phyloP scores from a whole-genome alignment of 164 flowering plant genomes.

The Annona squamosa region DNA sequence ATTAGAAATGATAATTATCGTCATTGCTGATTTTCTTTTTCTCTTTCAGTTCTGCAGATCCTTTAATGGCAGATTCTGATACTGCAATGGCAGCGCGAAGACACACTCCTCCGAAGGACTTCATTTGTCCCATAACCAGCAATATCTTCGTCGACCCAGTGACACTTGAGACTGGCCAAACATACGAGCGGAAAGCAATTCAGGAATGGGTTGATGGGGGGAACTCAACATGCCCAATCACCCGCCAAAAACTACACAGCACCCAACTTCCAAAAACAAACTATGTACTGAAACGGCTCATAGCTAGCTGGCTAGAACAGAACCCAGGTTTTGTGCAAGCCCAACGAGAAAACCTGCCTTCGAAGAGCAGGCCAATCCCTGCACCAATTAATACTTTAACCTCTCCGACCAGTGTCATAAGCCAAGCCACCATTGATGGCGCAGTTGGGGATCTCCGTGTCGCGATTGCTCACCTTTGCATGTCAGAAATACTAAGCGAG shows the following conservation, averaged over 20 bases:
- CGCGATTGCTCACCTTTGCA: constrained; percentile 50
- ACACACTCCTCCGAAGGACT: constrained; percentile 68
- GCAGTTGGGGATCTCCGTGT: constrained; percentile 37
- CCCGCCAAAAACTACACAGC: constrained; percentile 59
- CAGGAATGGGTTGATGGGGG: constrained; percentile 85
- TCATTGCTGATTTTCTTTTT: constrained; percentile 10
- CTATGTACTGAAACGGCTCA: constrained; percentile 70
- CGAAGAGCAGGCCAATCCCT: constrained; percentile 11
- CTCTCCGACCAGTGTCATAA: constrained; percentile 63
- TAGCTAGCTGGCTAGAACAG: constrained; percentile 70
- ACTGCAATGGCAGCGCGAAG: constrained; percentile 30
- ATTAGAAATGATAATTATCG: neutral
- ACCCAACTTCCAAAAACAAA: constrained; percentile 71
- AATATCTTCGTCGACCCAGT: constrained; percentile 70
- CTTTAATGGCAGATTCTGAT: constrained; percentile 41
- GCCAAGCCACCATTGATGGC: constrained; percentile 46
- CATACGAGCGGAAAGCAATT: constrained; percentile 73
- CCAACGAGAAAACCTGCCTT: constrained; percentile 17
- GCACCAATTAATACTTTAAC: constrained; percentile 27
- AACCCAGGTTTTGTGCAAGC: constrained; percentile 22
- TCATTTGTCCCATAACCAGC: constrained; percentile 76
- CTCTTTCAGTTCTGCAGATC: constrained; percentile 31
- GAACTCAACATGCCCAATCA: constrained; percentile 70
- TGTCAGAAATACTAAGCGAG: constrained; percentile 48
- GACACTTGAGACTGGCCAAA: constrained; percentile 86